Evolutionary conservation across 83 land plant species (phyloP).

Genomic region (Thuja plicata): DNA sequence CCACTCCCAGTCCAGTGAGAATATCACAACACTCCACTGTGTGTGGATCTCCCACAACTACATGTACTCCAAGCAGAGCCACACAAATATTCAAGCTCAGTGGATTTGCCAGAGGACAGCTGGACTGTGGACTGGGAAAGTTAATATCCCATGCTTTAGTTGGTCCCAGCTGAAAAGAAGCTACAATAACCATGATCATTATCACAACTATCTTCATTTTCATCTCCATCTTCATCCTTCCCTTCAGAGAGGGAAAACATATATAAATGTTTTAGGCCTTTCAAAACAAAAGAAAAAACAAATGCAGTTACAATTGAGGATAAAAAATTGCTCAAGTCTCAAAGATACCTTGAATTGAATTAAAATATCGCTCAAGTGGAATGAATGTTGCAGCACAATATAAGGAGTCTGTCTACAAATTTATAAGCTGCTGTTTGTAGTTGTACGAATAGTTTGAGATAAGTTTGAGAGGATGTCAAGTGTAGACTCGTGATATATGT

Average conservation of each 20-base stretch:
- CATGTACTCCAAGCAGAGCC: conserved; percentile 1
- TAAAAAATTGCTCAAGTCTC: too few species aligned
- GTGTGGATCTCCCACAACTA: neutral
- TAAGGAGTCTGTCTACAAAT: too few species aligned
- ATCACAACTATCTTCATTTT: neutral
- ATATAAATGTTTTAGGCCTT: too few species aligned
- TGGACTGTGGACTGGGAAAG: neutral
- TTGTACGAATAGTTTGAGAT: neutral
- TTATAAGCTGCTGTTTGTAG: neutral
- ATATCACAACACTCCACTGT: conserved; percentile 10
- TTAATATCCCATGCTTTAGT: neutral
- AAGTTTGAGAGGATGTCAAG: neutral
- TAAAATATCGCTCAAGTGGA: too few species aligned
- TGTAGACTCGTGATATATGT: neutral
- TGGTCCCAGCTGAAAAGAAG: too few species aligned
- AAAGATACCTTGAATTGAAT: too few species aligned
- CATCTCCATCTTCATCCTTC: too few species aligned
- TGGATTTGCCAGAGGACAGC: conserved; percentile 8
- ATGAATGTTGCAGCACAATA: too few species aligned
- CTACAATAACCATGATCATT: neutral
- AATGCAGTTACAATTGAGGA: too few species aligned
- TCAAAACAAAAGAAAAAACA: too few species aligned
- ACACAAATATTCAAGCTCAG: conserved; percentile 7
- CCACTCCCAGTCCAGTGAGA: neutral
- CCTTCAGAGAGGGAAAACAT: too few species aligned